Evolutionary conservation across 805 yeast genomes (phyloP).

Genomic region (Ogataea salicorniae): DNA sequence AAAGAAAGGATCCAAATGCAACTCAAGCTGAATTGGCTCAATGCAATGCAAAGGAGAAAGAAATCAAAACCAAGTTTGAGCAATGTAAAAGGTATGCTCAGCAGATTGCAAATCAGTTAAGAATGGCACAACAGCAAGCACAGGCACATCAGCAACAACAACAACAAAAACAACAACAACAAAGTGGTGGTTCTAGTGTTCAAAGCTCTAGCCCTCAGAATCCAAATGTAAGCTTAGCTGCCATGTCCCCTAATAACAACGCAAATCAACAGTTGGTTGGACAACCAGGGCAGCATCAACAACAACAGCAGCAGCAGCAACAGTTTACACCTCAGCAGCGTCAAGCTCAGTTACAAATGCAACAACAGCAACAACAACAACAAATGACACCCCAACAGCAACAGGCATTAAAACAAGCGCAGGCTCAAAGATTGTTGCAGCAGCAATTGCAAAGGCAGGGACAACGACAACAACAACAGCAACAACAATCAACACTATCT

Average conservation of each 20-base stretch:
- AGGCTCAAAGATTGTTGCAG: constrained; percentile 22
- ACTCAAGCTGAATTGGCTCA: constrained; percentile 41
- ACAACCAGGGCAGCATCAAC: constrained; percentile 3
- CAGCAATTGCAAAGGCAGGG: constrained; percentile 8
- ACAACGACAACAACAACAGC: constrained; percentile 11
- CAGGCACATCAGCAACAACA: no score
- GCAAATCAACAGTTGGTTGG: no score
- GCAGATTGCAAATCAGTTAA: constrained; percentile 42
- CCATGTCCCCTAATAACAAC: not conserved
- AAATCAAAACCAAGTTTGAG: constrained; percentile 40
- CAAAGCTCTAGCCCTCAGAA: constrained; percentile 3
- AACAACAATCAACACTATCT: constrained; percentile 2
- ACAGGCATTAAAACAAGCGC: constrained; percentile 15
- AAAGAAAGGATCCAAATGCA: constrained; percentile 39
- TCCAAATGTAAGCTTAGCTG: not conserved
- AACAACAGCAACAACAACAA: constrained; percentile 10
- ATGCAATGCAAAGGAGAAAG: constrained; percentile 45
- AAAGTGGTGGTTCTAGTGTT: no score
- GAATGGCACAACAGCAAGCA: constrained; percentile 17
- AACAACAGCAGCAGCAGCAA: constrained; percentile 14
- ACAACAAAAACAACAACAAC: no score
- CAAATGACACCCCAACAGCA: constrained; percentile 17
- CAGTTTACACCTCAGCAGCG: constrained; percentile 5
- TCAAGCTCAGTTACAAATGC: constrained; percentile 2
- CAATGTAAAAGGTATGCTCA: constrained; percentile 39